Percentiles rank a stretch among this genome's conserved stretches.
Evolutionary conservation across 2,329 filamentous ascomycete species (phyloP).

Genomic region (Berkeleyomyces basicola): DNA sequence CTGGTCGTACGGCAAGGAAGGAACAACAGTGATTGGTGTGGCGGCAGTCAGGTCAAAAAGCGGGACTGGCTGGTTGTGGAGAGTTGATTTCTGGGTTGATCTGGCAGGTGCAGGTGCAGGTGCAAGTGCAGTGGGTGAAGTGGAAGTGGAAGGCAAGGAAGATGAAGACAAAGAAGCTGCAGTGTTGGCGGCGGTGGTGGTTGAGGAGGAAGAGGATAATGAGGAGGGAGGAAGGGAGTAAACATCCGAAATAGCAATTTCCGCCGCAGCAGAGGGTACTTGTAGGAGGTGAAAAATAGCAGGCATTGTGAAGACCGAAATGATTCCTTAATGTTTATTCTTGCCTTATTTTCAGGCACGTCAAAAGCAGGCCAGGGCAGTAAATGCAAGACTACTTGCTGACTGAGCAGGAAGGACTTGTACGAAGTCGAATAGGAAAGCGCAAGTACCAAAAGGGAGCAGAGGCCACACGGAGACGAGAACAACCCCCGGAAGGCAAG

Average conservation of each 20-base stretch:
- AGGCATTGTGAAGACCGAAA: constrained; percentile 1
- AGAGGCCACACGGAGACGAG: not conserved
- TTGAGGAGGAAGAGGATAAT: not conserved
- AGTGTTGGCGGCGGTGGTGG: no score
- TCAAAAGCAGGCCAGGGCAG: not conserved
- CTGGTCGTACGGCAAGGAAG: not conserved
- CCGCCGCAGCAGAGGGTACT: not conserved
- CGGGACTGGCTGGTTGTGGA: not conserved
- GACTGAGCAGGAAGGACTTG: not conserved
- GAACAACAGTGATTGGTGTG: not conserved
- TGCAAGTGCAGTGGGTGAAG: not conserved
- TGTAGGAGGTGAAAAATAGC: not conserved
- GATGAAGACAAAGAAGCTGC: not conserved
- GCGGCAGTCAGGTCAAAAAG: not conserved
- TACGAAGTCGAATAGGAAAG: not conserved
- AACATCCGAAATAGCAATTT: not conserved
- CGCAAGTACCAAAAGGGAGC: not conserved
- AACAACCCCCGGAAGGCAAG: not conserved
- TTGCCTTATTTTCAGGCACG: not conserved
- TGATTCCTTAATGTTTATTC: not conserved
- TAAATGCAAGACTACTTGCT: not conserved
- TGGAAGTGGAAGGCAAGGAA: not conserved
- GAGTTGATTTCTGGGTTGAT: not conserved
- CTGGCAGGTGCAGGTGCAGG: not conserved
- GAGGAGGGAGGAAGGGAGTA: not conserved